phyloP scores from a whole-genome alignment of 306 rosid species.

The Acmispon strigosus region DNA sequence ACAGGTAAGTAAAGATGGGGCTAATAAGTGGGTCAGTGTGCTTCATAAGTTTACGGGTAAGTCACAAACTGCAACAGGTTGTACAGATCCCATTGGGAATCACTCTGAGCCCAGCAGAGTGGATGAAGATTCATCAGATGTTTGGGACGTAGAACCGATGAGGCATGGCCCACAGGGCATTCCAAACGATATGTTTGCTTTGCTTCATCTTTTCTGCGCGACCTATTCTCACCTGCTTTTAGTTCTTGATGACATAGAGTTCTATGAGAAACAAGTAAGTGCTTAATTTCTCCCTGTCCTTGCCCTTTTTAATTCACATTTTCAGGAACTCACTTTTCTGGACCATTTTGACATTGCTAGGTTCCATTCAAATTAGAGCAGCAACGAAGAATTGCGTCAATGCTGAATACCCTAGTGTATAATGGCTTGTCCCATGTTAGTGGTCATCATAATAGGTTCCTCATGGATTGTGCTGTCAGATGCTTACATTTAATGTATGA shows the following conservation, averaged over 20 bases:
- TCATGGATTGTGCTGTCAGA: slow-evolving; percentile 85
- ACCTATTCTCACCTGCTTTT: slow-evolving; percentile 88
- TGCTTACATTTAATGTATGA: slow-evolving; percentile 96
- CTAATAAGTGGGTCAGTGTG: slow-evolving; percentile 67
- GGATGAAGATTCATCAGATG: slow-evolving; percentile 46
- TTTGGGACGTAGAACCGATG: slow-evolving; percentile 75
- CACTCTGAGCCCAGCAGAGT: slow-evolving; percentile 43
- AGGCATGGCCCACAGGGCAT: slow-evolving; percentile 78
- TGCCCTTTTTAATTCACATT: slow-evolving; percentile 1
- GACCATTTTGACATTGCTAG: slow-evolving; percentile 40
- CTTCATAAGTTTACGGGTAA: slow-evolving; percentile 73
- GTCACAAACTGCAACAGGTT: slow-evolving; percentile 43
- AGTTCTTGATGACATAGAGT: slow-evolving; percentile 96
- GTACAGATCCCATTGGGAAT: slow-evolving; percentile 25
- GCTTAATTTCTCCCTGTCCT: not conserved
- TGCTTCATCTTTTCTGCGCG: slow-evolving; percentile 89
- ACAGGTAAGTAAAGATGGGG: slow-evolving; percentile 49
- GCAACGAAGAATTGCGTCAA: slow-evolving; percentile 73
- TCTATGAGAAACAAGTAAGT: slow-evolving; percentile 87
- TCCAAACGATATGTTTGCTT: slow-evolving; percentile 58
- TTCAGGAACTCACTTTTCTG: slow-evolving; percentile 15
- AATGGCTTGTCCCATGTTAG: slow-evolving; percentile 62
- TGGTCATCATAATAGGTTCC: slow-evolving; percentile 50
- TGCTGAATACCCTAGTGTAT: slow-evolving; percentile 87
- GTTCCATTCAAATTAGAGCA: slow-evolving; percentile 89